Percentiles rank a stretch among this genome's conserved stretches.
phyloP scores from a whole-genome alignment of 768 basidiomycete species.

The Mycena chlorophos region DNA sequence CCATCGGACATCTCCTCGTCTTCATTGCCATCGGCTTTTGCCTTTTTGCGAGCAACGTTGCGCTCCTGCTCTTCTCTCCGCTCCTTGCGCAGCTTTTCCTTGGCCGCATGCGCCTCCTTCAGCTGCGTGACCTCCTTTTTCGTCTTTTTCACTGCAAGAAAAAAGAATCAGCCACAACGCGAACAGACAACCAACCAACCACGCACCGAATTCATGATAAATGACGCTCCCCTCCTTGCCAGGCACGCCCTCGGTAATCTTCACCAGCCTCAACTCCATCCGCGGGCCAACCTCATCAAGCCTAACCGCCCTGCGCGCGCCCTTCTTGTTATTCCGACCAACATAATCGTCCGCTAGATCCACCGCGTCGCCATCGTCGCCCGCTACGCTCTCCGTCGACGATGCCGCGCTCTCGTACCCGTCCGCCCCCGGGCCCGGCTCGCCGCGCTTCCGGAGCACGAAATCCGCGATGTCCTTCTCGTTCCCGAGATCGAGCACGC shows the following conservation, averaged over 20 bases:
- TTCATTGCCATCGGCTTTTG: slow-evolving; percentile 30
- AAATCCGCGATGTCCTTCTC: slow-evolving; percentile 97
- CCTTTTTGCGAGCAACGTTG: slow-evolving; percentile 80
- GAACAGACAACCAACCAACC: slow-evolving; percentile 5
- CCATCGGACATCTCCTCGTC: slow-evolving; percentile 43
- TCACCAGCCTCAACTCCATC: slow-evolving; percentile 89
- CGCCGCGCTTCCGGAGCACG: slow-evolving; percentile 70
- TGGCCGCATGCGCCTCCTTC: slow-evolving; percentile 74
- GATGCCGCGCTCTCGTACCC: slow-evolving; percentile 82
- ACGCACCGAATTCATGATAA: slow-evolving; percentile 90
- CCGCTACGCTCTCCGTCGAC: slow-evolving; percentile 80
- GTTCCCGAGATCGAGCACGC: slow-evolving; percentile 76
- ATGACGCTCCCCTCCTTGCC: slow-evolving; percentile 93
- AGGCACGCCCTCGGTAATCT: slow-evolving; percentile 91
- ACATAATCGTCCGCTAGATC: slow-evolving; percentile 91
- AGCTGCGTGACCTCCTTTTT: slow-evolving; percentile 69
- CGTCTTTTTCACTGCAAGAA: slow-evolving; percentile 79
- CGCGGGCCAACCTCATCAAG: slow-evolving; percentile 94
- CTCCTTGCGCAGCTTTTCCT: slow-evolving; percentile 72
- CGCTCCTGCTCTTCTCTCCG: slow-evolving; percentile 87
- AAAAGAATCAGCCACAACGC: slow-evolving; percentile 6
- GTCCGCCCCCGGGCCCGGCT: slow-evolving; percentile 57
- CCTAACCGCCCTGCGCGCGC: slow-evolving; percentile 85
- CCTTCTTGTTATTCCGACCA: slow-evolving; percentile 90
- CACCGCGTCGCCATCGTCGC: slow-evolving; percentile 81